phyloP scores from a whole-genome alignment of 345 rosid genomes.

The thale cress (Arabidopsis thaliana) region DNA sequence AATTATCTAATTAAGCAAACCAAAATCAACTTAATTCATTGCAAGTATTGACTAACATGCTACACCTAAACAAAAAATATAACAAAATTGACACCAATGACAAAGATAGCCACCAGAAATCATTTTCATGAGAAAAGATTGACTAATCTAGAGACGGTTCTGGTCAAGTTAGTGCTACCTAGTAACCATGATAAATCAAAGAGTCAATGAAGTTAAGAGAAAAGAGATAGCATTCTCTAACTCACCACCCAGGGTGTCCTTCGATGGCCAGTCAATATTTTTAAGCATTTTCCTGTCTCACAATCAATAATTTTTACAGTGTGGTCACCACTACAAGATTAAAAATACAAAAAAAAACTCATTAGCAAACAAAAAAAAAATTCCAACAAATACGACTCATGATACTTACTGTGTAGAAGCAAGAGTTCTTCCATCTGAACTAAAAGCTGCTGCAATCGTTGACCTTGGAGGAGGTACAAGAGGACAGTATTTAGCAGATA shows the following conservation, averaged over 20 bases:
- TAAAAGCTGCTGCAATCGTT: constrained; percentile 97
- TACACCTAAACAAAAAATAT: constrained; percentile 11
- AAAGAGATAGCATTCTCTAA: constrained; percentile 28
- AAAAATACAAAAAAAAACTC: constrained; percentile 12
- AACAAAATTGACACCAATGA: constrained; percentile 27
- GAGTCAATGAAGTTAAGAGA: constrained; percentile 21
- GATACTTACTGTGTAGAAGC: constrained; percentile 88
- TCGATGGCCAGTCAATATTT: constrained; percentile 91
- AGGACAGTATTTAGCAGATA: constrained; percentile 87
- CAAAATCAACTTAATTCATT: not conserved
- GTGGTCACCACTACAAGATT: constrained; percentile 82
- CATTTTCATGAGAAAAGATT: constrained; percentile 3
- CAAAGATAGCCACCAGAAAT: constrained; percentile 18
- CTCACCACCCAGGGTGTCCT: constrained; percentile 99
- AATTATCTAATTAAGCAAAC: constrained; percentile 10
- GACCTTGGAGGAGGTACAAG: constrained; percentile 96
- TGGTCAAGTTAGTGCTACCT: constrained; percentile 13
- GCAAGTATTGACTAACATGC: constrained; percentile 26
- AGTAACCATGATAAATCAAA: constrained; percentile 20
- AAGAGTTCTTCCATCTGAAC: constrained; percentile 85
- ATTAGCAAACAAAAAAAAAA: constrained; percentile 28
- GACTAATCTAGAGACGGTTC: not conserved
- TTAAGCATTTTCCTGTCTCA: constrained; percentile 87
- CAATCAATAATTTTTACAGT: constrained; percentile 94
- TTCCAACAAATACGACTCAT: constrained; percentile 1